Base-by-base conservation (phyloP, 139 green algal species). In the Yamagishiella unicocca region DNA sequence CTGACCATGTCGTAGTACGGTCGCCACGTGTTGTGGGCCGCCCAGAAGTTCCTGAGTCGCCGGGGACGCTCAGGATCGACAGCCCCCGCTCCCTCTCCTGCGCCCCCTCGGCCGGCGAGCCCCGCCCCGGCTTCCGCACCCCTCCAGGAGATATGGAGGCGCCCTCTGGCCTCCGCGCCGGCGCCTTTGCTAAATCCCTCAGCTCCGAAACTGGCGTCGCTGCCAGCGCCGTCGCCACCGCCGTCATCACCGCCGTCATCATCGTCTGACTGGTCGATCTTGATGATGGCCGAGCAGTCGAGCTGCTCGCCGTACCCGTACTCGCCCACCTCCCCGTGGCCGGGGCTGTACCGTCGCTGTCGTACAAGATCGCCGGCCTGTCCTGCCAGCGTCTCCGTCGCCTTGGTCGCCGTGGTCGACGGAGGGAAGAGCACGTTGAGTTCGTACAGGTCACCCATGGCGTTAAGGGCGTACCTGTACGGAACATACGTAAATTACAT, bases 1-100 rank as follows among this genome's bases (percentile, higher is more conserved):
- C 85, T 81, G 67, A 91, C 74, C 89, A 92, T 92, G 9, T 85
- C 82, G n/a, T 89, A 92, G 76, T 90, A 92, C 17, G 85, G 43
- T 7, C 89, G 75, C 89, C 89, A 92, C 61, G 85, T 92, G 43
- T 88, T 82, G 72, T 92, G 89, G 7, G 80, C 67, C 17, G 85
- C 89, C 82, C 73, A 89, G 73, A 90, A 85, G 64, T 75, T 74
- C 55, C 21, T 64, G 31, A 53, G 5, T 50, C 33, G 33, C 35
- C 67, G 21, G 33, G 19, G 58, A n/a, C n/a, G n/a, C n/a, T n/a
- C n/a, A n/a, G n/a, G n/a, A n/a, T n/a, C n/a, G n/a, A n/a, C n/a
- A n/a, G n/a, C 67, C 67, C 72, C 42, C 4, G 7, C 46, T 27
- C 9, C 74, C 53, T 1, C 27, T 42, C 27, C 53, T 33, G 17